Conservation (phyloP, 306 rosid species). For the Malus asiatica region DNA sequence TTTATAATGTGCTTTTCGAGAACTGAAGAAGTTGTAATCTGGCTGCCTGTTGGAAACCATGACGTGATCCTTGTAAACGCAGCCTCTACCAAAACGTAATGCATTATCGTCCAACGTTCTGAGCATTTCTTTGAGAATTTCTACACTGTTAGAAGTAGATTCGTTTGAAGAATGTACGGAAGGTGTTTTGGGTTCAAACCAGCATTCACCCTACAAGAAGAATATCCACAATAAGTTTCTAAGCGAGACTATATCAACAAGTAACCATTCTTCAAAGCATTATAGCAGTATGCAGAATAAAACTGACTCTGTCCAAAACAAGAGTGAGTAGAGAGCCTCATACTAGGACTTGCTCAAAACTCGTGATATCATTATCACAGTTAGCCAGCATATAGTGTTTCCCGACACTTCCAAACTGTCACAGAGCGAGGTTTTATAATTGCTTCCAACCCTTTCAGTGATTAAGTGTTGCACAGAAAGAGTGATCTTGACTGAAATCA, state of each 20-base stretch:
- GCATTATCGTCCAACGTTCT: slow-evolving; percentile 10
- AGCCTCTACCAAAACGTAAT: slow-evolving; percentile 10
- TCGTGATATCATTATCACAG: too few relatives aligned
- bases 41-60: slow-evolving; percentile 13
- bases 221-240: neutral
- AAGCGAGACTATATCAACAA: neutral
- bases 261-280: neutral
- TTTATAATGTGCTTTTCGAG: slow-evolving; percentile 4
- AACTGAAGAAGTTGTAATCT: slow-evolving; percentile 19
- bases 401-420: neutral
- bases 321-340: neutral
- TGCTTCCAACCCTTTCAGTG: too few relatives aligned
- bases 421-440: neutral
- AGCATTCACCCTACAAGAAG: slow-evolving; percentile 12
- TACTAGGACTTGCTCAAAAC: too few relatives aligned
- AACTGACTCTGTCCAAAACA: too few relatives aligned
- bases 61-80: slow-evolving; percentile 10
- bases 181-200: slow-evolving; percentile 16
- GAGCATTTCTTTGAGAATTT: slow-evolving; percentile 13
- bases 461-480: too few relatives aligned
- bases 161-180: neutral
- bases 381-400: neutral
- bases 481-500: neutral
- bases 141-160: slow-evolving; percentile 1
- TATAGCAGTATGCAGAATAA: neutral